phyloP scores from a whole-genome alignment of 202 grass and related monocot genomes.

The Eragrostis tef region DNA sequence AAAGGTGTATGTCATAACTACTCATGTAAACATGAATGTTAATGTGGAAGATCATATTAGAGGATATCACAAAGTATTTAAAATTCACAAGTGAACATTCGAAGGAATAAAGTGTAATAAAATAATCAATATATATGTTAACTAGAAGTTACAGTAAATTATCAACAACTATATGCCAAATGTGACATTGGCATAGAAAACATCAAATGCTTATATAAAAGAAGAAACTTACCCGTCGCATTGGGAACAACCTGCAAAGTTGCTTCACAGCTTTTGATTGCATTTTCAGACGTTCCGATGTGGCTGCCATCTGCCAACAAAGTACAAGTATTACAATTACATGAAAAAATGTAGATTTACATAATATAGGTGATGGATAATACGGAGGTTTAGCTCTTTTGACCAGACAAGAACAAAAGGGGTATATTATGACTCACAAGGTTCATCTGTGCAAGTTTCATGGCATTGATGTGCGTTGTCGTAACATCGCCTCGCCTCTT shows the following conservation, averaged over 20 bases:
- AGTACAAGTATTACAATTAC: conserved; percentile 24
- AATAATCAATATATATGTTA: neutral
- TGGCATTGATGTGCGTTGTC: conserved; percentile 50
- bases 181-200: neutral
- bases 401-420: conserved; percentile 19
- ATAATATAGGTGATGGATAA: conserved; percentile 26
- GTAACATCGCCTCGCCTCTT: conserved; percentile 43
- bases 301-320: conserved; percentile 77
- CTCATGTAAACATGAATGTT: conserved; percentile 30
- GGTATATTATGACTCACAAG: conserved; percentile 44
- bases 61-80: conserved; percentile 3
- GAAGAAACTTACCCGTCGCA: conserved; percentile 69
- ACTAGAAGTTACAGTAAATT: conserved; percentile 16
- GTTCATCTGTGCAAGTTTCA: conserved; percentile 60
- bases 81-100: conserved; percentile 32
- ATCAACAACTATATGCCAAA: conserved; percentile 32
- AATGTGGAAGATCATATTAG: conserved; percentile 23
- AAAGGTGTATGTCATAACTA: conserved; percentile 35
- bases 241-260: conserved; percentile 84
- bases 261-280: conserved; percentile 92
- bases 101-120: neutral
- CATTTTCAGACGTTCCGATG: conserved; percentile 67
- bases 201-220: conserved; percentile 27
- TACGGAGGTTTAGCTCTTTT: neutral
- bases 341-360: neutral